Evolutionary conservation across 2,329 filamentous ascomycete genomes (phyloP), one percentile per base, ranked within the genome.

Genomic region (Proliferodiscus dingleyae): DNA sequence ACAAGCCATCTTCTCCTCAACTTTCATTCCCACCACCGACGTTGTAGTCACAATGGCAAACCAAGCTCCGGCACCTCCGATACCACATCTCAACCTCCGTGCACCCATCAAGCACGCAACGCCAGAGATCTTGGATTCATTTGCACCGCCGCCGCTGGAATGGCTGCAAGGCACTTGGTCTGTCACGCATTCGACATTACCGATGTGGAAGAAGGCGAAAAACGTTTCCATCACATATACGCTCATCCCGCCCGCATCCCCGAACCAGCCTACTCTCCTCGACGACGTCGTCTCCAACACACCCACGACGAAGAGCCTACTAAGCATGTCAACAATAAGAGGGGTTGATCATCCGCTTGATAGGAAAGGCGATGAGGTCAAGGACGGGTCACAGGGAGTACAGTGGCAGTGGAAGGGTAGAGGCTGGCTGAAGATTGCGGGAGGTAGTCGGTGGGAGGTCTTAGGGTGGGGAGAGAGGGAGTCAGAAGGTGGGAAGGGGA

Each of bases 161-260:
- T 86, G 77, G 74, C 75, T 89, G 37, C 66, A 72, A 42, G 72
- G 81, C 49, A 85, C 79, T 48, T 89, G 85, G 85, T 69, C 77
- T 56, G 83, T 89, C 46, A 87, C 84, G 9, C 83, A 89, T 68
- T 86, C 81, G 4, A 87, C 84, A 4, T 78, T 89, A 9, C 69
- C 77, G 52, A 89, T 93, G 85, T 94, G 88, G 88, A 81, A 81
- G 57, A 76, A 78, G 37, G 83, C 85, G 43, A 83, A 81, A 63
- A 93, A 93, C 66, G 87, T 94, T 11, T 76, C 77, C 58, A 91
- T 94, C 63, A 85, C 80, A 26, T 94, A 94, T 72, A 77, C 68
- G 8, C 64, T 74, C 1, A 72, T 86, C 47, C 59, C 43, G 49
- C 41, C 43, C 5, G 30, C 37, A 37, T 50, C 57, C 6, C 54